Conservation (phyloP, 179 eudicot genomes). For the Beta corolliflora region DNA sequence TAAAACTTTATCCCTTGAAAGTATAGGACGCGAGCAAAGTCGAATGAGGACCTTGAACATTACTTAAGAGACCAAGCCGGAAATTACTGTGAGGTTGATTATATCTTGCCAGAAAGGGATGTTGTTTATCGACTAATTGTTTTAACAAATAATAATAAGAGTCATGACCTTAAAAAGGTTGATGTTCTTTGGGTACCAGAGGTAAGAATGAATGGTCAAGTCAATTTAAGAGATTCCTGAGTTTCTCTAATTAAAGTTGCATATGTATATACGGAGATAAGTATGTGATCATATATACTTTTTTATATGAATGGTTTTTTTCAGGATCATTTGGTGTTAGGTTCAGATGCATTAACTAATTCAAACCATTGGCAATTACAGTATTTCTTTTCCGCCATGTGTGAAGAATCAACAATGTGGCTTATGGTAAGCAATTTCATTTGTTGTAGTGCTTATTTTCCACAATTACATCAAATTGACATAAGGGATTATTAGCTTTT, state of each 20-base stretch:
- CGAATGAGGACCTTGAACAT: neutral
- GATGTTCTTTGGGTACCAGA: neutral
- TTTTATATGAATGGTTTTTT: neutral
- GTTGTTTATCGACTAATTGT: neutral
- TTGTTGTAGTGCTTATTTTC: neutral
- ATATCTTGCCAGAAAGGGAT: neutral
- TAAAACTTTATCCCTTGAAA: neutral
- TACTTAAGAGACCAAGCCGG: neutral
- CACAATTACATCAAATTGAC: neutral
- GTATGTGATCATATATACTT: neutral
- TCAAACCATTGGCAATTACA: neutral
- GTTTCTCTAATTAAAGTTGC: neutral
- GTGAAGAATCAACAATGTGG: neutral
- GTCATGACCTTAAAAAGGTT: neutral
- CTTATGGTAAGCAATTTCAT: neutral
- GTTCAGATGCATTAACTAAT: neutral
- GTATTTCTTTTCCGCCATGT: neutral
- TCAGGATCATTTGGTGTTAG: neutral
- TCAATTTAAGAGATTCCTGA: neutral
- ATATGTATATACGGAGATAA: no score
- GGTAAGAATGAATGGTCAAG: neutral
- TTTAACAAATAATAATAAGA: neutral
- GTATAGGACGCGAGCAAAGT: neutral
- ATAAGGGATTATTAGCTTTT: no score
- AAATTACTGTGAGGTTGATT: neutral